Evolutionary conservation across 495 filamentous ascomycete species (phyloP), one percentile per base, ranked within the genome.

Genomic region (Aeminium ludgeri): DNA sequence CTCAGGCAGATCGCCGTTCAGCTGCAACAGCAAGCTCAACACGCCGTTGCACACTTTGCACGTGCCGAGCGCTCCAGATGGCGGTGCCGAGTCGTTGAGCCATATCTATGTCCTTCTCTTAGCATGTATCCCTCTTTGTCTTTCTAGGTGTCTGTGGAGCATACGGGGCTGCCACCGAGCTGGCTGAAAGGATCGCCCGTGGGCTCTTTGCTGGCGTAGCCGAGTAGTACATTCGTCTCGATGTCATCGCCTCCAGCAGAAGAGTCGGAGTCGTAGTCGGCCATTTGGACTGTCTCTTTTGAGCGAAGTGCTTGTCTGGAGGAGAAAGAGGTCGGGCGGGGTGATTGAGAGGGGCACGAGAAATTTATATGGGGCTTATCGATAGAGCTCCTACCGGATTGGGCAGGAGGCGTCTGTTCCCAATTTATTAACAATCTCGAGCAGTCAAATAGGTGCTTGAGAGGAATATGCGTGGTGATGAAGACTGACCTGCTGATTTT

Each of bases 1-100:
- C 29, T 91, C 79, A 15, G 83, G 86, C 29, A 99, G 66, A 45
- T 93, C 86, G 51, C 76, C 87, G 60, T 99, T 82, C 32, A 99
- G 67, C 59, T 96, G 84, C 31, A 99, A 70, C 10, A 96, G 71
- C 3, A 95, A 67, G 0, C 74, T 68, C 77, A 95, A 86, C 30
- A 82, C 58, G 23, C 70, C 69, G 43, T 85, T 85, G 69, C 89
- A 99, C 48, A 81, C 70, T 59, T 80, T 86, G 65, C 89, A 99
- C 62, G 75, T 79, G 25, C 80, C 84, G 4, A 93, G 70, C 0
- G 76, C 67, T 15, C 80, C 80, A 1, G 81, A 78, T n/a, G 86
- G 81, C 10, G 80, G 67, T 29, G 67, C 70, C 38, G 56, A 60
- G 2, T 70, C 60, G 44, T 83, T 76, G 7, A 87, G 60, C 87